Evolutionary conservation across 805 yeast genomes (phyloP), one percentile per base, ranked within the genome.

Genomic region (Candida quercuum): DNA sequence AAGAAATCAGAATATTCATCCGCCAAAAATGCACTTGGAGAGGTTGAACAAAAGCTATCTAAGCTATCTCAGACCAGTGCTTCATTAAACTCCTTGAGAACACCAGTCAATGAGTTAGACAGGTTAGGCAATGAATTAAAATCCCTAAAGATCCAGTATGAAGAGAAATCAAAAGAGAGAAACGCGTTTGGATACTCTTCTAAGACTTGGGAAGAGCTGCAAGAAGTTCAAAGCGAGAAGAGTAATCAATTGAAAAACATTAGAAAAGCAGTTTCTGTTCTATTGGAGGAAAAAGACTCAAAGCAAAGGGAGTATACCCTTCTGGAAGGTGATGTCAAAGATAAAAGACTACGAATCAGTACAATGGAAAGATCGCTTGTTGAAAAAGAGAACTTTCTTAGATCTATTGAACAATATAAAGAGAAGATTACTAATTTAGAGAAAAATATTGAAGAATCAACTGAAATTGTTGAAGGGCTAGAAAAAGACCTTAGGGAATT

Each of bases 261-360:
- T 8, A 61, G 88, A 34, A 41, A 41, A 18, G 46, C 46, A 3
- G 35, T 71, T 13, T 55, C 51, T 11, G 43, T 48, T 3, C 41
- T 68, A 6, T 46, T 45, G 3, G 74, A 71, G 17, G 63, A 64
- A 7, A 70, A 70, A 45, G 82, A 76, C 35, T 38, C 50, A 5
- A 54, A 57, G 8, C 69, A 72, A 19, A 64, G 65, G 30, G 75
- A 71, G 26, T 38, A 72, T 16, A 61, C 64, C 7, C 57, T 64
- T 12, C 45, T 78, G 17, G 82, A 80, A 40, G 67, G 62, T 24
- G 57, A 58, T 25, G 57, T 78, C 12, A 76, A 77, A 40, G 85
- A 79, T 46, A 67, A 70, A 37, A 65, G 67, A 47, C 54, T 81
- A 31, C 48, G 52, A 3, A 71, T 84, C 19, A 73, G 76, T 45